These are phyloP conservation scores for Salmacisia buchloeana DNA, from an alignment of 1,284 basidiomycete species.

Conservation along the genomic window DNA sequence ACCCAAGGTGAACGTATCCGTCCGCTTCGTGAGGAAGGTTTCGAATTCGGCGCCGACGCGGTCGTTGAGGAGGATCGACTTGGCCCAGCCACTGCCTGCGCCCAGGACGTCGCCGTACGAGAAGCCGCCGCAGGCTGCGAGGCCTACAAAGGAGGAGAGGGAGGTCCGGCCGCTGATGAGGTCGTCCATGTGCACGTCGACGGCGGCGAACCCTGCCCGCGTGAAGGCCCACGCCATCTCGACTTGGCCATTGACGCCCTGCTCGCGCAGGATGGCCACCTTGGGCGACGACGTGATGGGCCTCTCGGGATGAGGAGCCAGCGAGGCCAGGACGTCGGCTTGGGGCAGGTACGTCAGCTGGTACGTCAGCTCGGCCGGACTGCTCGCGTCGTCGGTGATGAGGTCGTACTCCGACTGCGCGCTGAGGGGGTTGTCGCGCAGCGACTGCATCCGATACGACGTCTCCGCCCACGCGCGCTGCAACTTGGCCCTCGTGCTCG, in stretches of 20 bases:
- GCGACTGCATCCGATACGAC: conserved; percentile 80
- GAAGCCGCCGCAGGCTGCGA: conserved; percentile 96
- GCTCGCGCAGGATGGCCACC: conserved; percentile 92
- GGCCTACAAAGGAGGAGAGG: conserved; percentile 70
- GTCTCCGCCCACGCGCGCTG: conserved; percentile 91
- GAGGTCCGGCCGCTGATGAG: conserved; percentile 68
- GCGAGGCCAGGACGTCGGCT: conserved; percentile 25
- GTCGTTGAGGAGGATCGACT: conserved; percentile 78
- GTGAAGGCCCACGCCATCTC: conserved; percentile 99
- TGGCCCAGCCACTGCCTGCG: conserved; percentile 95
- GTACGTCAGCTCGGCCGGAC: conserved; percentile 52
- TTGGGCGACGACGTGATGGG: conserved; percentile 61
- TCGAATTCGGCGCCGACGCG: conserved; percentile 69
- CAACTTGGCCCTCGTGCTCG: conserved; percentile 60
- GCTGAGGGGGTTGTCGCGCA: conserved; percentile 74
- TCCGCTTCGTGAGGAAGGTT: conserved; percentile 68
- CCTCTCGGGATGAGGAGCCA: conserved; percentile 21
- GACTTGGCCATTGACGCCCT: conserved; percentile 94
- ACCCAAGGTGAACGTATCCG: conserved; percentile 79
- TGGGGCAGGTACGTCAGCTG: conserved; percentile 42
- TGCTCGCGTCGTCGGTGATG: conserved; percentile 55
- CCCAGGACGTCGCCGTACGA: conserved; percentile 98
- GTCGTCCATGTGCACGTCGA: conserved; percentile 98
- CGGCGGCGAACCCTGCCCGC: conserved; percentile 82
- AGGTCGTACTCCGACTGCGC: conserved; percentile 78